Evolutionary conservation across 768 basidiomycete genomes (phyloP).

Genomic region (Tulasnella calospora): DNA sequence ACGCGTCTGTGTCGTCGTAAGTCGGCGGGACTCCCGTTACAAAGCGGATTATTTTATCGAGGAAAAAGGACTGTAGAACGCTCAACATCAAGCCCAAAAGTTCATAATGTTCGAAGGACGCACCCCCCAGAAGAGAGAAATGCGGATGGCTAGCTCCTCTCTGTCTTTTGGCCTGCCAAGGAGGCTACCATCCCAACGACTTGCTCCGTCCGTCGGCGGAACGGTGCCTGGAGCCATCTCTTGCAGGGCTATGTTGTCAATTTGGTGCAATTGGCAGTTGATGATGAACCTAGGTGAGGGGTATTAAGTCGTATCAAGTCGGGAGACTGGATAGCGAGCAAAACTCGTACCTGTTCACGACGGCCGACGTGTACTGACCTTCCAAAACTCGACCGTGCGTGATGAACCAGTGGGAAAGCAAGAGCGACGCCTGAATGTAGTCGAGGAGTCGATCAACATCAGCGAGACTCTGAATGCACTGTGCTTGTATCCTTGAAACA

Average conservation of each 20-base stretch:
- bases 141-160: slow-evolving; percentile 12
- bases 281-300: background rate
- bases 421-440: slow-evolving; percentile 22
- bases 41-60: background rate
- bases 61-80: background rate
- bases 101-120: background rate
- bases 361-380: slow-evolving; percentile 8
- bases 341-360: background rate
- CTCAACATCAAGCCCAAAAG: background rate
- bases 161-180: slow-evolving; percentile 6
- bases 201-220: background rate
- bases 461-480: background rate
- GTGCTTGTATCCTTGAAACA: background rate
- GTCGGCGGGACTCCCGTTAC: background rate
- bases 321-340: background rate
- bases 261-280: slow-evolving; percentile 15
- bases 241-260: background rate
- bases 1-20: slow-evolving; percentile 7
- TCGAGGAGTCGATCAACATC: slow-evolving; percentile 18
- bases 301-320: background rate
- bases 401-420: slow-evolving; percentile 21
- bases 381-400: slow-evolving; percentile 19
- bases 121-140: slow-evolving; percentile 15
- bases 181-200: slow-evolving; percentile 12
- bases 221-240: background rate